Evolutionary conservation across 306 rosid species (phyloP).

Genomic region (Lathyrus aphaca): DNA sequence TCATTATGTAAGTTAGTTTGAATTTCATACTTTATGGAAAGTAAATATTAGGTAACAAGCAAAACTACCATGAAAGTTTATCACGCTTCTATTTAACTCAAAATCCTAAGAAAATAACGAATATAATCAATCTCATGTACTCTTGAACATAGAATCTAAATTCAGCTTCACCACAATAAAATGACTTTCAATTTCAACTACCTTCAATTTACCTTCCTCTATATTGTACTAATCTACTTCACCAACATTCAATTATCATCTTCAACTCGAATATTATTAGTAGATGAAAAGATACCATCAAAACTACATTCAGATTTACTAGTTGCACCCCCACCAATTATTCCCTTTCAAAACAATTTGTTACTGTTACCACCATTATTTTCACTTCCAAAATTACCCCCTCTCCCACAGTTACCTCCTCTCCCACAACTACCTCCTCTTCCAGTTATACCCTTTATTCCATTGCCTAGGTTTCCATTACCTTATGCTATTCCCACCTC

Average conservation of each 20-base stretch:
- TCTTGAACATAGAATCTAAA: background rate
- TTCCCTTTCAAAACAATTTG: background rate
- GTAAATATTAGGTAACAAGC: slow-evolving; percentile 28
- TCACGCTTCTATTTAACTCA: background rate
- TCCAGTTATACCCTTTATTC: background rate
- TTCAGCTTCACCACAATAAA: background rate
- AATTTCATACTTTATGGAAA: background rate
- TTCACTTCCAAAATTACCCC: slow-evolving; percentile 41
- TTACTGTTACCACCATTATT: background rate
- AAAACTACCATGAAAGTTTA: slow-evolving; percentile 27
- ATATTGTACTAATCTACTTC: background rate
- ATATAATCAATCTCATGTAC: background rate
- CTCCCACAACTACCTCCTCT: slow-evolving; percentile 6
- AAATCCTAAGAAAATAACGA: background rate
- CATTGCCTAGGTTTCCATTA: background rate
- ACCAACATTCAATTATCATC: slow-evolving; percentile 30
- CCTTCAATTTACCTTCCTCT: background rate
- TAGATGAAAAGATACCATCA: slow-evolving; percentile 13
- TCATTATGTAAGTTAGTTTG: background rate
- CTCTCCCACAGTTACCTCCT: slow-evolving; percentile 28
- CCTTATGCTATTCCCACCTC: slow-evolving; percentile 16
- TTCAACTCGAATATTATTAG: background rate
- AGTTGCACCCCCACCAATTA: slow-evolving; percentile 22
- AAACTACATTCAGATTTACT: background rate
- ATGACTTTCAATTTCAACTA: slow-evolving; percentile 32